Evolutionary conservation across 371 early-diverging fungal species (phyloP).

Genomic region (Rozella allomycis): DNA sequence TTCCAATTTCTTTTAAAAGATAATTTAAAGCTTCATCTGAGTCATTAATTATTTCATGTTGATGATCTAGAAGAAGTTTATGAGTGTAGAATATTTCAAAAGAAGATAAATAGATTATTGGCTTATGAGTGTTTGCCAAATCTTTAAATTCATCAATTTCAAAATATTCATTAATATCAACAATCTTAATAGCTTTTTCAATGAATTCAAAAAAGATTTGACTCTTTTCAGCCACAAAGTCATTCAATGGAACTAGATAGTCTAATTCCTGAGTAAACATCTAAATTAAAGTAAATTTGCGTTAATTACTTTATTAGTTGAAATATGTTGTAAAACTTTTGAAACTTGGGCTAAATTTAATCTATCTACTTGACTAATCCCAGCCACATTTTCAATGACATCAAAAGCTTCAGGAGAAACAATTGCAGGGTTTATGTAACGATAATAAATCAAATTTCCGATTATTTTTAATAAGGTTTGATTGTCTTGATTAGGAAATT

Average conservation of each 20-base stretch:
- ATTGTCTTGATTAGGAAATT: constrained; percentile 60
- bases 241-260: too few relatives aligned
- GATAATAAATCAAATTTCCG: constrained; percentile 83
- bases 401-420: constrained; percentile 85
- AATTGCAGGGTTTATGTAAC: constrained; percentile 93
- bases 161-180: constrained; percentile 65
- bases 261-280: too few relatives aligned
- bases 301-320: constrained; percentile 56
- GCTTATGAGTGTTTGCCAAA: constrained; percentile 54
- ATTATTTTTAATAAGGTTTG: constrained; percentile 58
- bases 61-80: constrained; percentile 43
- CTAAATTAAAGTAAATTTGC: too few relatives aligned
- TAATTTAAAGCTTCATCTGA: not conserved
- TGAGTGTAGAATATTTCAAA: constrained; percentile 74
- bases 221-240: too few relatives aligned
- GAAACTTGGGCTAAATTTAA: constrained; percentile 82
- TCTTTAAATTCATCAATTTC: constrained; percentile 74
- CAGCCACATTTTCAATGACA: constrained; percentile 49
- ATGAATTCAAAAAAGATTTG: constrained; percentile 1
- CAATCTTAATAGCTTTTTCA: constrained; percentile 46
- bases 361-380: constrained; percentile 59
- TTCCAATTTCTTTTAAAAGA: not conserved
- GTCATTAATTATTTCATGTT: not conserved
- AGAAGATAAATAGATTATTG: constrained; percentile 65
- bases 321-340: constrained; percentile 77